Evolutionary conservation across 768 basidiomycete genomes (phyloP), one percentile per base, ranked within the genome.

Genomic region (Leccinum longicurvipes): DNA sequence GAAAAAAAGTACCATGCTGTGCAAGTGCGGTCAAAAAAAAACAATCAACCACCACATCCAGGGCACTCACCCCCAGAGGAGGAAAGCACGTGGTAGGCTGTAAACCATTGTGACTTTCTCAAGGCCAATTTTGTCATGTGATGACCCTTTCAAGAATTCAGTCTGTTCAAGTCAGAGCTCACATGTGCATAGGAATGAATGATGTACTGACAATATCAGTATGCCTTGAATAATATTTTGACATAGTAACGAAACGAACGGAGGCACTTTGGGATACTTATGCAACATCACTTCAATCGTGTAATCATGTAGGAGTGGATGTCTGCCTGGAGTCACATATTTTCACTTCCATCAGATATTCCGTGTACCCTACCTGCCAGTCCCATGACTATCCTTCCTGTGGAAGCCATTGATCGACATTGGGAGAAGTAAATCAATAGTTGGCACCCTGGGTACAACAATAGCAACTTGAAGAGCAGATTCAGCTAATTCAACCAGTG

Each of bases 1-100:
- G 28, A 53, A 63, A 58, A 70, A 72, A 24, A 71, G 50, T 9
- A 62, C 11, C 60, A 71, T 69, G 15, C 70, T 70, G 12, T 9
- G 15, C 25, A 32, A 21, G 1, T 9, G 39, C 19, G 25, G 8
- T 62, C 12, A 63, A 17, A n/a, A 11, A 23, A 50, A 48, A 4
- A 3, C 14, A n/a, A n/a, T 41, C 19, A 6, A 19, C 10, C 21
- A 24, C 6, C 15, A 42, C 1, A 42, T 19, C 11, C 29, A 31
- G 25, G 25, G 24, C 12, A 76, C 82, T 68, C 61, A 83, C 83
- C 76, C 77, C 82, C 82, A 85, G 72, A 85, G 76, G 41, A 85
- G 70, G n/a, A 84, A 67, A 3, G 80, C 79, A 51, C 81, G 79
- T 0, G 83, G 83, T 9, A 85, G 59, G 57, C 79, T 79, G 55